phyloP scores from a whole-genome alignment of 768 basidiomycete species.

The Termitomyces sp. region DNA sequence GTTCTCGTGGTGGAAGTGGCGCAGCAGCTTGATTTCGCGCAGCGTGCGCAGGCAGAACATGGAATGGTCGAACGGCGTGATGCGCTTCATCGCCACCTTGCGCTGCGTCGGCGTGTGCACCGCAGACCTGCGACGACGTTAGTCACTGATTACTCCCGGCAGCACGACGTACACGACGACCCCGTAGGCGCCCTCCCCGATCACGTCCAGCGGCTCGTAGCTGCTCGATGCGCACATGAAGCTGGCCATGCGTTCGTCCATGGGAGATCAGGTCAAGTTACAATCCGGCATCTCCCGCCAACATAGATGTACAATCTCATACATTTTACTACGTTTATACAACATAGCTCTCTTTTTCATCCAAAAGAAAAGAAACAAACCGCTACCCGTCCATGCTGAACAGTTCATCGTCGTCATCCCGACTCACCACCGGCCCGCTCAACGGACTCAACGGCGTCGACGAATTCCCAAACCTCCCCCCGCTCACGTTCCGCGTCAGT shows the following conservation, averaged over 20 bases:
- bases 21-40: slow-evolving; percentile 88
- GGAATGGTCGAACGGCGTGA: slow-evolving; percentile 91
- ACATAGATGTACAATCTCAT: slow-evolving; percentile 1
- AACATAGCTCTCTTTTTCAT: slow-evolving; percentile 1
- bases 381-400: slow-evolving; percentile 60
- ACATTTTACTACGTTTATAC: slow-evolving; percentile 3
- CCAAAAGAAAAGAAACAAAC: neutral
- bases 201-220: slow-evolving; percentile 77
- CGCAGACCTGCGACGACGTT: slow-evolving; percentile 48
- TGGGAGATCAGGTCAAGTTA: slow-evolving; percentile 3
- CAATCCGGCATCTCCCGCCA: slow-evolving; percentile 10
- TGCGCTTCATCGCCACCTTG: slow-evolving; percentile 94
- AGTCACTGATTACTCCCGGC: neutral
- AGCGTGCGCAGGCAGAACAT: slow-evolving; percentile 88
- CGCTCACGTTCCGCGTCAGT: slow-evolving; percentile 31
- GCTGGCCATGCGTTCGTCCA: slow-evolving; percentile 26
- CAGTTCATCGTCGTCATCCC: slow-evolving; percentile 57
- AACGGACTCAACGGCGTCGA: slow-evolving; percentile 50
- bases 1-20: slow-evolving; percentile 80
- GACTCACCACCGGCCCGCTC: slow-evolving; percentile 53
- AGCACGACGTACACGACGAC: slow-evolving; percentile 57
- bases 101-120: slow-evolving; percentile 71
- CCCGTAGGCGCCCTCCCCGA: slow-evolving; percentile 95
- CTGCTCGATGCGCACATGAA: slow-evolving; percentile 42
- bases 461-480: slow-evolving; percentile 25